Percentiles rank a stretch among this genome's conserved stretches.
phyloP scores from a whole-genome alignment of 1,284 basidiomycete species.

The Cryptococcus sp. region DNA sequence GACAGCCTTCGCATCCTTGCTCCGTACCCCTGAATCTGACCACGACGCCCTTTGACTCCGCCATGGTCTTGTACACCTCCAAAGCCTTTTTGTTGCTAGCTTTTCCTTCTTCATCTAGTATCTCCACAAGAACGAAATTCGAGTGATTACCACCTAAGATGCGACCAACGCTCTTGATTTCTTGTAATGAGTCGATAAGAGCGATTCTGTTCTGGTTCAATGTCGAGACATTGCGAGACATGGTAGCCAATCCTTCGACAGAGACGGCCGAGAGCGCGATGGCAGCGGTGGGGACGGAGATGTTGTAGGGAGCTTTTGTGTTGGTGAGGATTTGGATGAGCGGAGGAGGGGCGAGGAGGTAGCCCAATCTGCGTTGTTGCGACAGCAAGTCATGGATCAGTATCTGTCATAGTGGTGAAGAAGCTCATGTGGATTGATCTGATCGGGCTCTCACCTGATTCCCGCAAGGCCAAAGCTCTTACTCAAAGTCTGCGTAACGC shows the following conservation, averaged over 20 bases:
- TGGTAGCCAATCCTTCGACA: slow-evolving; percentile 63
- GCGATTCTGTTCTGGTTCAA: slow-evolving; percentile 64
- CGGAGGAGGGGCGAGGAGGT: slow-evolving; percentile 84
- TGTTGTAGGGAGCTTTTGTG: slow-evolving; percentile 97
- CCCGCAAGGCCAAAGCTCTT: slow-evolving; percentile 96
- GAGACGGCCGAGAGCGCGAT: slow-evolving; percentile 80
- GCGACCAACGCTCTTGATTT: slow-evolving; percentile 66
- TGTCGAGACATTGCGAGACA: slow-evolving; percentile 67
- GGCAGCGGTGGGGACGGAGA: slow-evolving; percentile 84
- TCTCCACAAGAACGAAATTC: slow-evolving; percentile 86
- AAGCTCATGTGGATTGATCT: too few relatives aligned
- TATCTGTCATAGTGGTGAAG: not conserved
- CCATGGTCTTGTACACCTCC: slow-evolving; percentile 77
- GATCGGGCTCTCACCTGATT: slow-evolving; percentile 66
- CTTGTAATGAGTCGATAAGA: slow-evolving; percentile 61
- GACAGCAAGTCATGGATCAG: not conserved
- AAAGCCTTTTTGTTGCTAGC: slow-evolving; percentile 73
- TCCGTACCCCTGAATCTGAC: slow-evolving; percentile 88
- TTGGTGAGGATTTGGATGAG: slow-evolving; percentile 91
- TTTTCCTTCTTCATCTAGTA: slow-evolving; percentile 62
- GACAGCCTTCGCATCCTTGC: slow-evolving; percentile 79
- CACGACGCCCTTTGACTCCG: slow-evolving; percentile 83
- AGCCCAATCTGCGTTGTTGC: slow-evolving; percentile 66
- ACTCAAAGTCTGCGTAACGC: slow-evolving; percentile 92
- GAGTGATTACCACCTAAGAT: slow-evolving; percentile 83